Evolutionary conservation across 305 asterid species (phyloP).

Genomic region (Plantago coronopus): DNA sequence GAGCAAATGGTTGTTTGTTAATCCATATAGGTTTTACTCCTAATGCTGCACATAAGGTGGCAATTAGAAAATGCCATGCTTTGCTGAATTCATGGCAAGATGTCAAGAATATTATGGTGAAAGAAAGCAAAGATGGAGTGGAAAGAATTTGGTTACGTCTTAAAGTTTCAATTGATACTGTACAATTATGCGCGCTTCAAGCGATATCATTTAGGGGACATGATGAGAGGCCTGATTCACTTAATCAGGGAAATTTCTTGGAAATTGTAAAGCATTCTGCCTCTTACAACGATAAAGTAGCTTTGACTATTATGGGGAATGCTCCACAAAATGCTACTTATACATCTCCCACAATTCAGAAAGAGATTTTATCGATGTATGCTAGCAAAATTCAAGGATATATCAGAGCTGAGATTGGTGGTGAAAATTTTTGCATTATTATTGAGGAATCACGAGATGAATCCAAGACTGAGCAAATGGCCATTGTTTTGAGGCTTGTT

Average conservation of each 20-base stretch:
- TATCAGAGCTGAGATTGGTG: background rate
- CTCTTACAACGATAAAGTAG: constrained; percentile 6
- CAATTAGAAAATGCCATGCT: background rate
- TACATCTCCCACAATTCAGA: background rate
- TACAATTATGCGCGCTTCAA: background rate
- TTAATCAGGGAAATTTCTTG: background rate
- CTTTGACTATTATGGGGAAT: background rate
- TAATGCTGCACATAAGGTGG: background rate
- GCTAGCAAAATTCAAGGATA: background rate
- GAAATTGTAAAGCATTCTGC: background rate
- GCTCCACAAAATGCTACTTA: constrained; percentile 10
- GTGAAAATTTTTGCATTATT: background rate
- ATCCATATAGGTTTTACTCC: background rate
- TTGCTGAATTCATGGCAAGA: constrained; percentile 1
- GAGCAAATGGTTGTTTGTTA: background rate
- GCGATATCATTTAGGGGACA: constrained; percentile 4
- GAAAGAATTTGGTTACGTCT: background rate
- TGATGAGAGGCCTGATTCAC: background rate
- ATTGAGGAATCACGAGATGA: background rate
- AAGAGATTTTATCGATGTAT: background rate
- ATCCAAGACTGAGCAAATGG: background rate
- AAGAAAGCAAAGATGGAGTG: background rate
- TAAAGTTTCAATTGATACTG: background rate
- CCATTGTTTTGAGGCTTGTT: background rate
- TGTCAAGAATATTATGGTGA: background rate